A percentile compares a stretch with the other conserved stretches of the same genome.
These are phyloP conservation scores for Yamadazyma triangularis DNA, from an alignment of 1,139 yeast species.

Conservation along the genomic window DNA sequence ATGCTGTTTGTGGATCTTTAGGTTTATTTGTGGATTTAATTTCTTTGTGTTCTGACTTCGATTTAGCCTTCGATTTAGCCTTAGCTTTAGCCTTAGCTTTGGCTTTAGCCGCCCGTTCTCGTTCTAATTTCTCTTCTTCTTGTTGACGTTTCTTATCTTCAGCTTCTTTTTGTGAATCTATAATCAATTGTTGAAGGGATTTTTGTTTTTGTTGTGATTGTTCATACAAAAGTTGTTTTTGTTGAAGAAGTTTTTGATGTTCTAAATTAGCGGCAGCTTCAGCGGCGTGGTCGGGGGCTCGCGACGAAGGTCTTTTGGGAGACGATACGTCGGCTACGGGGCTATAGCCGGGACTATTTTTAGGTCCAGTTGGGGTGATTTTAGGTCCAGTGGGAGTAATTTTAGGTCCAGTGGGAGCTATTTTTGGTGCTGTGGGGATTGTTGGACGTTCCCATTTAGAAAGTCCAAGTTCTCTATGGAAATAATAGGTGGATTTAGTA, in stretches of 20 bases:
- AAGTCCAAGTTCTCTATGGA: constrained; percentile 39
- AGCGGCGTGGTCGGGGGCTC: constrained; percentile 2
- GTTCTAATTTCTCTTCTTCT: constrained; percentile 3
- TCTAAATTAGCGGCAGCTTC: constrained; percentile 28
- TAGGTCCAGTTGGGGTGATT: too few relatives aligned
- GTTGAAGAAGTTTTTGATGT: constrained; percentile 29
- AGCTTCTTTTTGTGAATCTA: constrained; percentile 28
- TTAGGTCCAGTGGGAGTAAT: too few relatives aligned
- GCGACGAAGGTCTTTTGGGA: not conserved
- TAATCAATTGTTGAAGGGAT: constrained; percentile 33
- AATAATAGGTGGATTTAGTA: constrained; percentile 46
- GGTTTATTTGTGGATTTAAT: constrained; percentile 5
- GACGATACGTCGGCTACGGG: not conserved
- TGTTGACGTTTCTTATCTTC: constrained; percentile 15
- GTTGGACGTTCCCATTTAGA: constrained; percentile 49
- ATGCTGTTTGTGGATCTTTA: constrained; percentile 33
- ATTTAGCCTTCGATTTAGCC: constrained; percentile 11
- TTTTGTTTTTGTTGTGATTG: constrained; percentile 30
- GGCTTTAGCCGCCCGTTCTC: constrained; percentile 5
- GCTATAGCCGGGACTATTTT: too few relatives aligned
- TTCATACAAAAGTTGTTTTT: constrained; percentile 28
- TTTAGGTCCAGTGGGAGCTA: not conserved
- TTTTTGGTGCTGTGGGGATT: too few relatives aligned
- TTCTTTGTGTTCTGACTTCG: constrained; percentile 8
- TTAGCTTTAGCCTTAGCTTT: constrained; percentile 11